These are phyloP conservation scores for Hysterangium stoloniferum DNA, from an alignment of 768 basidiomycete genomes.

Conservation along the genomic window DNA sequence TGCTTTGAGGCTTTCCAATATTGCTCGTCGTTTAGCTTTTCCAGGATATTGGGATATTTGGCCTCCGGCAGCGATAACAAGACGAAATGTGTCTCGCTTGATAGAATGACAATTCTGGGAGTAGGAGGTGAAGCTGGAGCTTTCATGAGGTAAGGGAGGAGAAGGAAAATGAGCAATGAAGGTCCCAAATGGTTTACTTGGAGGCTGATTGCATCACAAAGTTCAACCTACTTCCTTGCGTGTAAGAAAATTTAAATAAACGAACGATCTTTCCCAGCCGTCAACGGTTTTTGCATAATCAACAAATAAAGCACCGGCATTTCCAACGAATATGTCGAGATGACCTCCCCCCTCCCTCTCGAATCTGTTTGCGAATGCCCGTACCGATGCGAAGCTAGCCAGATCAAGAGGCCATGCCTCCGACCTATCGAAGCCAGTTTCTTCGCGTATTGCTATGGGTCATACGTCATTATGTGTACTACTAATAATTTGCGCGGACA, in stretches of 20 bases:
- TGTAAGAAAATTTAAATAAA: not conserved
- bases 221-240: not conserved
- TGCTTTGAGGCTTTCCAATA: constrained; percentile 22
- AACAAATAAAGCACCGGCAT: constrained; percentile 25
- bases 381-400: constrained; percentile 33
- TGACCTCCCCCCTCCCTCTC: constrained; percentile 18
- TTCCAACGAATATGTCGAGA: constrained; percentile 39
- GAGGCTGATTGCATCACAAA: constrained; percentile 24
- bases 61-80: constrained; percentile 15
- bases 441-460: not conserved
- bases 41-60: constrained; percentile 23
- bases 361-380: constrained; percentile 30
- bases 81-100: constrained; percentile 36
- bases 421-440: constrained; percentile 26
- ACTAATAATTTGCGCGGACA: not conserved
- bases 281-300: constrained; percentile 27
- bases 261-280: constrained; percentile 41
- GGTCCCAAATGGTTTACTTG: constrained; percentile 41
- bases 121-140: constrained; percentile 27
- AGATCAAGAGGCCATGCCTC: constrained; percentile 38
- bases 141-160: constrained; percentile 35
- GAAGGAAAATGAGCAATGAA: constrained; percentile 31
- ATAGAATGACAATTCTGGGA: constrained; percentile 31
- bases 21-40: constrained; percentile 24
- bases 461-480: not conserved